These are phyloP conservation scores for Zygosaccharomyces siamensis DNA, from an alignment of 805 yeast species.

Conservation along the genomic window DNA sequence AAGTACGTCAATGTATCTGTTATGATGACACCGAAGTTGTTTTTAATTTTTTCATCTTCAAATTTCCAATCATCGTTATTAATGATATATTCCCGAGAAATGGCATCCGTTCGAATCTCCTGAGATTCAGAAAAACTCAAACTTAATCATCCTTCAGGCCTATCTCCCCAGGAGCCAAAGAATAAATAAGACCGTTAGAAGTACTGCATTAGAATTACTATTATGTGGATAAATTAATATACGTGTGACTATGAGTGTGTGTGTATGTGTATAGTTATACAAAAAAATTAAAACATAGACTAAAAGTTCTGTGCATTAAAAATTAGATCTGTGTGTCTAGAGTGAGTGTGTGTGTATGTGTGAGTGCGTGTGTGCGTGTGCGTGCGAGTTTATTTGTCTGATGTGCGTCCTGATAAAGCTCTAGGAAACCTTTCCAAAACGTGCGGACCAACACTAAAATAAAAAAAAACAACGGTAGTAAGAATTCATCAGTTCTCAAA, in stretches of 20 bases:
- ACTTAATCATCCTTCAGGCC: too few species aligned
- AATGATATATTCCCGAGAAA: too few species aligned
- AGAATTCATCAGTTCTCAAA: neutral
- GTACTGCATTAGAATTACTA: conserved; percentile 1
- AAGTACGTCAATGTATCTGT: neutral
- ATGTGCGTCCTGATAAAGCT: neutral
- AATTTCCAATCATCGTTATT: neutral
- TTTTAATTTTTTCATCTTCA: neutral
- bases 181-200: too few species aligned
- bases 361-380: conserved; percentile 12
- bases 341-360: conserved; percentile 9
- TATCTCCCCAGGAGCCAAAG: too few species aligned
- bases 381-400: conserved; percentile 1
- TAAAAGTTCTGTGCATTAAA: conserved; percentile 16
- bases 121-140: too few species aligned
- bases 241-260: conserved; percentile 12
- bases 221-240: conserved; percentile 12
- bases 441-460: conserved; percentile 9
- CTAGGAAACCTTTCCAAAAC: conserved; percentile 2
- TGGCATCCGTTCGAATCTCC: too few species aligned
- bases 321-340: conserved; percentile 10
- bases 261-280: conserved; percentile 18
- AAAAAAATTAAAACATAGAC: conserved; percentile 11
- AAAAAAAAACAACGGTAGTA: neutral
- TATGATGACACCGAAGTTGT: neutral